These are phyloP conservation scores for Ascochyta rabiei DNA, from an alignment of 2,329 filamentous ascomycete genomes.

Conservation along the genomic window DNA sequence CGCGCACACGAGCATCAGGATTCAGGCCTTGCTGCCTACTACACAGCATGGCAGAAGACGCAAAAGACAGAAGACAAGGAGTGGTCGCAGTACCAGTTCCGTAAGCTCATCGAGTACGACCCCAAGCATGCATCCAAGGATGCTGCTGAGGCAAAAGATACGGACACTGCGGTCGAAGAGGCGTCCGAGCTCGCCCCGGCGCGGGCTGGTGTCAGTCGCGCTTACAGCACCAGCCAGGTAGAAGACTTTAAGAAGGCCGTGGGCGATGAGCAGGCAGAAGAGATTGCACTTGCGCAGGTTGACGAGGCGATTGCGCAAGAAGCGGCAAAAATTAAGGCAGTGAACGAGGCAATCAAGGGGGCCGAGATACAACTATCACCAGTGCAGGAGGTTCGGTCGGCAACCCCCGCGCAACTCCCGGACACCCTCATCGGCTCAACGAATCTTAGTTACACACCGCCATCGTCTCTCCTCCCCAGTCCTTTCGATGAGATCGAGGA, in stretches of 20 bases:
- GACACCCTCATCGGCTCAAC: slow-evolving; percentile 37
- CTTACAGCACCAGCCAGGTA: slow-evolving; percentile 61
- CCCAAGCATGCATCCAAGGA: slow-evolving; percentile 51
- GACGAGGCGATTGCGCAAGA: slow-evolving; percentile 84
- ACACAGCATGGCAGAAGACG: slow-evolving; percentile 84
- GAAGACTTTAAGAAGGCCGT: slow-evolving; percentile 66
- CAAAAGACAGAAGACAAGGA: slow-evolving; percentile 77
- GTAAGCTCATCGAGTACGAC: slow-evolving; percentile 89
- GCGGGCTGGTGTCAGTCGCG: slow-evolving; percentile 51
- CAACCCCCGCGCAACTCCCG: slow-evolving; percentile 40
- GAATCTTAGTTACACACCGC: slow-evolving; percentile 36
- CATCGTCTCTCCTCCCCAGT: slow-evolving; percentile 64
- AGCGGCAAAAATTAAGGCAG: slow-evolving; percentile 66
- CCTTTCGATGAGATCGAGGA: slow-evolving; percentile 65
- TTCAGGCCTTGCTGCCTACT: slow-evolving; percentile 82
- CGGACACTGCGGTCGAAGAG: slow-evolving; percentile 39
- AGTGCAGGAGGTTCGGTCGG: slow-evolving; percentile 38
- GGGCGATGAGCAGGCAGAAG: slow-evolving; percentile 53
- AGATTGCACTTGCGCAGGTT: slow-evolving; percentile 75
- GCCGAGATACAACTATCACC: slow-evolving; percentile 42
- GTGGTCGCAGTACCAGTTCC: slow-evolving; percentile 91
- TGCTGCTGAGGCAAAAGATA: slow-evolving; percentile 47
- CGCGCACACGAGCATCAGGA: slow-evolving; percentile 46
- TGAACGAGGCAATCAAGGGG: slow-evolving; percentile 48
- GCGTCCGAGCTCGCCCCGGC: slow-evolving; percentile 34